These are phyloP conservation scores for Protomyces inundatus DNA, from an alignment of 1,139 yeast genomes.

Conservation along the genomic window DNA sequence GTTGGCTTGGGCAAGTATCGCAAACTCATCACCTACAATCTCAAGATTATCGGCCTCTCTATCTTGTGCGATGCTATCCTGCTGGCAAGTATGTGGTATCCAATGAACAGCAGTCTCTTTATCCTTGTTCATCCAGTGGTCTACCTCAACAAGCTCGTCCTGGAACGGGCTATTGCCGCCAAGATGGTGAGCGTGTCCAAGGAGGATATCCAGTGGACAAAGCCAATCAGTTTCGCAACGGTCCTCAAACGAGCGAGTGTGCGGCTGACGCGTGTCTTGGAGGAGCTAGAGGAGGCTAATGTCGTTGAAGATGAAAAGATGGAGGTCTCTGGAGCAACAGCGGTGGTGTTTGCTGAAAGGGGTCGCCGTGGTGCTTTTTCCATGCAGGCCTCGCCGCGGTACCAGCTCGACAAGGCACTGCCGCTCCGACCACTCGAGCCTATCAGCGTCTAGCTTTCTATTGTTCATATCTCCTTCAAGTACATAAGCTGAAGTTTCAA, in stretches of 20 bases:
- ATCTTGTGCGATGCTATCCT: conserved; percentile 1
- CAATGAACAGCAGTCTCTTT: conserved; percentile 2
- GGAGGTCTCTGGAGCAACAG: too few relatives aligned
- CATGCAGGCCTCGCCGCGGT: neutral
- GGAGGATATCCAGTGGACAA: neutral
- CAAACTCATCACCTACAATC: conserved; percentile 7
- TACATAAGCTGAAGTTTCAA: too few relatives aligned
- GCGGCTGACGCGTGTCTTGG: too few relatives aligned
- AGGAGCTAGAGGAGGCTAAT: too few relatives aligned
- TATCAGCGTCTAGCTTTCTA: neutral
- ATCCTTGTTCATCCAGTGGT: conserved; percentile 13
- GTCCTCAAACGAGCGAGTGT: neutral
- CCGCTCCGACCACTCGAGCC: neutral
- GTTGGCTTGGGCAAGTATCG: conserved; percentile 10
- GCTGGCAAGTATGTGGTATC: conserved; percentile 11
- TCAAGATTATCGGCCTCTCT: neutral
- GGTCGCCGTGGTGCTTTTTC: neutral
- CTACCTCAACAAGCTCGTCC: conserved; percentile 10
- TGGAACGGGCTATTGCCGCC: conserved; percentile 7
- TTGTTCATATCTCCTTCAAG: neutral
- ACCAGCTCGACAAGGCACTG: neutral
- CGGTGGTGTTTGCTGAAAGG: neutral
- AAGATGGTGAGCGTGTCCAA: conserved; percentile 9
- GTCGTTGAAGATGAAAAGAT: too few relatives aligned
- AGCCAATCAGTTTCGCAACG: neutral